These are phyloP conservation scores for Termitomyces sp. DNA, from an alignment of 768 basidiomycete genomes.

Conservation along the genomic window DNA sequence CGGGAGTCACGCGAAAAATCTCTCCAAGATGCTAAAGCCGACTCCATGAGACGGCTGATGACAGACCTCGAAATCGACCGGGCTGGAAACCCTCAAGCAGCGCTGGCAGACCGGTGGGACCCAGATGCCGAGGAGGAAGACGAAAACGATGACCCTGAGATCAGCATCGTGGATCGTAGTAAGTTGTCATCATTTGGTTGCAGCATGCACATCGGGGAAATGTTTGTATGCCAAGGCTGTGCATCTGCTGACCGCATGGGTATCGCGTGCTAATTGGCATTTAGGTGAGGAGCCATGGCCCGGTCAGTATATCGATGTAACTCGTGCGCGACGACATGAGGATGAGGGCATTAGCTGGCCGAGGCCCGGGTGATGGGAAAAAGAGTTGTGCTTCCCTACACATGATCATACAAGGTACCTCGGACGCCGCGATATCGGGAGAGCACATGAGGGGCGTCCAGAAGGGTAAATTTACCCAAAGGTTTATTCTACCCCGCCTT, in stretches of 20 bases:
- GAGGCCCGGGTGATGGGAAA: slow-evolving; percentile 42
- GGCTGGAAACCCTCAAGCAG: slow-evolving; percentile 51
- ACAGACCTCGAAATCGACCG: slow-evolving; percentile 75
- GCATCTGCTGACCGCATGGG: not conserved
- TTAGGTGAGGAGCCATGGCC: slow-evolving; percentile 67
- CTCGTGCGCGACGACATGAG: slow-evolving; percentile 45
- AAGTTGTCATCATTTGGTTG: slow-evolving; percentile 24
- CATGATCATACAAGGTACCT: not conserved
- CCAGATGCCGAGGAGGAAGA: slow-evolving; percentile 47
- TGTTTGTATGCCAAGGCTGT: slow-evolving; percentile 4
- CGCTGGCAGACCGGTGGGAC: slow-evolving; percentile 58
- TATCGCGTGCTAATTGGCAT: slow-evolving; percentile 8
- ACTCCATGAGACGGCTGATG: slow-evolving; percentile 74
- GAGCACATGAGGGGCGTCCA: not conserved
- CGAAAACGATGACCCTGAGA: slow-evolving; percentile 47
- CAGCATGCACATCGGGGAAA: not conserved
- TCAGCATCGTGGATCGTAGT: slow-evolving; percentile 71
- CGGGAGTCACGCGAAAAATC: slow-evolving; percentile 57
- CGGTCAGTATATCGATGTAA: slow-evolving; percentile 73
- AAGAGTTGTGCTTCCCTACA: not conserved
- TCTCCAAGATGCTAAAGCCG: slow-evolving; percentile 61
- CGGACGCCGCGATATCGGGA: not conserved
- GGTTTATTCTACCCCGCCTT: slow-evolving; percentile 10
- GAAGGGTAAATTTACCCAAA: slow-evolving; percentile 6
- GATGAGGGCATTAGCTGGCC: slow-evolving; percentile 67